A percentile compares a stretch with the other conserved stretches of the same genome.
These are phyloP conservation scores for Ascochyta rabiei DNA, from an alignment of 2,329 filamentous ascomycete genomes.

Conservation along the genomic window DNA sequence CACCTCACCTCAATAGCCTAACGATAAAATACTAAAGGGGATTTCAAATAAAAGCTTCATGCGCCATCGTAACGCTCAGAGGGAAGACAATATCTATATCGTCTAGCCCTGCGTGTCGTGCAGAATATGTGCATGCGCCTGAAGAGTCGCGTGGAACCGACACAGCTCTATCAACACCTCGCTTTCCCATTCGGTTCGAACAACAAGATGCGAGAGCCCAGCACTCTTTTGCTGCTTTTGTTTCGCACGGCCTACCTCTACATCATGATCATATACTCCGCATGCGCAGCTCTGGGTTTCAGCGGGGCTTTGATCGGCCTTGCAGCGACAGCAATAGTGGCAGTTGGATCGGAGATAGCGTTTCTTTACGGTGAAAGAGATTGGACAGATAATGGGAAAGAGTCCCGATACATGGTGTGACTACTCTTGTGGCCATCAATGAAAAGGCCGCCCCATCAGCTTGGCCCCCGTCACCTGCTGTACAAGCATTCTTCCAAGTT, in stretches of 20 bases:
- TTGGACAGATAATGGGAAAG: neutral
- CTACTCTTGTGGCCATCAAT: neutral
- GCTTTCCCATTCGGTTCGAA: too few relatives aligned
- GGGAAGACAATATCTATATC: too few relatives aligned
- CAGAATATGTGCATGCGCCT: too few relatives aligned
- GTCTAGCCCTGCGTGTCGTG: too few relatives aligned
- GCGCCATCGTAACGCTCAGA: too few relatives aligned
- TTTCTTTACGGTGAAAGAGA: neutral
- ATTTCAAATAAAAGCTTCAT: too few relatives aligned
- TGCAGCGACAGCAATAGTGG: neutral
- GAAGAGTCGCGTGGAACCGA: too few relatives aligned
- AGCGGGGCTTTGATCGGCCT: constrained; percentile 1
- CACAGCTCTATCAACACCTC: too few relatives aligned
- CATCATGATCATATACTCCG: constrained; percentile 5
- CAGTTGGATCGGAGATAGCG: constrained; percentile 1
- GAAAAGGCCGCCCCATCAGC: neutral
- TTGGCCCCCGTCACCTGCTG: neutral
- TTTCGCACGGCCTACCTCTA: constrained; percentile 13
- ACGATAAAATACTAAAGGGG: too few relatives aligned
- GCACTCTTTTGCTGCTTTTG: constrained; percentile 1
- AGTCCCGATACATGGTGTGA: constrained; percentile 9
- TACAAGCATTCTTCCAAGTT: too few relatives aligned
- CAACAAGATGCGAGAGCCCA: neutral
- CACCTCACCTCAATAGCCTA: too few relatives aligned
- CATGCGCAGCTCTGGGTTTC: constrained; percentile 4